Percentiles rank a stretch among this genome's conserved stretches.
phyloP scores from a whole-genome alignment of 495 filamentous ascomycete genomes.

The Tuber melanosporum region DNA sequence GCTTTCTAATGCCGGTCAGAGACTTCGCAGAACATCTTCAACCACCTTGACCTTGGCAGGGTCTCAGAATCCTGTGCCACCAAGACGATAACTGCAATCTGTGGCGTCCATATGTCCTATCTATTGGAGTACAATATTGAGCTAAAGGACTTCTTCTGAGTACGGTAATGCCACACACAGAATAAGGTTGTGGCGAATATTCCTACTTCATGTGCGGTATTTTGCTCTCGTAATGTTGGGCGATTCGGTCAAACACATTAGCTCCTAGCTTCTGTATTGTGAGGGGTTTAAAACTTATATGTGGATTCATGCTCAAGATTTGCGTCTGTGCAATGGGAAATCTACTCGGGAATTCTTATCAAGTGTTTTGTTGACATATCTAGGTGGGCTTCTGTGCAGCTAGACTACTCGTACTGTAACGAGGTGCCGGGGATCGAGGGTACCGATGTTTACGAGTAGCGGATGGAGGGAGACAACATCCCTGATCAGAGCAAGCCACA shows the following conservation, averaged over 20 bases:
- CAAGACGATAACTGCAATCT: neutral
- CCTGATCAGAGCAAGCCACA: neutral
- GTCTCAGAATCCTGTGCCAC: neutral
- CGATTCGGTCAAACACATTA: neutral
- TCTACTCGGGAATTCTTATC: neutral
- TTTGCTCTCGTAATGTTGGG: neutral
- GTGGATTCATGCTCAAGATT: neutral
- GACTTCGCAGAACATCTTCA: neutral
- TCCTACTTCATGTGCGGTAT: neutral
- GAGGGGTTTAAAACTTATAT: neutral
- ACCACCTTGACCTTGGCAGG: neutral
- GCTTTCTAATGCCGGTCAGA: neutral
- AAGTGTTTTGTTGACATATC: neutral
- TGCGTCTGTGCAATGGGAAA: neutral
- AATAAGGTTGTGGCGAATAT: neutral
- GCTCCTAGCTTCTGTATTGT: neutral
- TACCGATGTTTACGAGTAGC: neutral
- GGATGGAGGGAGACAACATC: neutral
- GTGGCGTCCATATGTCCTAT: neutral
- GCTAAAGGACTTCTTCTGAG: neutral
- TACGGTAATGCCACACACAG: no score
- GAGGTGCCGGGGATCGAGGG: neutral
- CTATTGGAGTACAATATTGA: neutral
- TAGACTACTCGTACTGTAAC: neutral
- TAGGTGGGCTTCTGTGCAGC: neutral